Evolutionary conservation across 1,139 yeast genomes (phyloP).

Genomic region (Protomyces inouyei): DNA sequence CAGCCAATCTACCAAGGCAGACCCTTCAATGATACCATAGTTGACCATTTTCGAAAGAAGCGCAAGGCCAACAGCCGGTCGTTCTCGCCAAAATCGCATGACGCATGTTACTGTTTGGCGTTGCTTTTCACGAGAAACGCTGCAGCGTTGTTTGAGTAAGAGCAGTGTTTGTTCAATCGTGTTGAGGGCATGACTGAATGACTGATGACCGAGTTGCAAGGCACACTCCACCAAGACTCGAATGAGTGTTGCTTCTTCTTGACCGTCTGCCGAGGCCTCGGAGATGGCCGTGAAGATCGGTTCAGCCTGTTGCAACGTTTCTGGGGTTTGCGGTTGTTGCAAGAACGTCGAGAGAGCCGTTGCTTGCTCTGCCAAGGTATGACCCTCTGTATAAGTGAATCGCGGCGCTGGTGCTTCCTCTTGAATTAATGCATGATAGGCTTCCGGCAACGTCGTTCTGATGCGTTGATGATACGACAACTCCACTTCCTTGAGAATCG

Average conservation of each 20-base stretch:
- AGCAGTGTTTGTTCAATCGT: slow-evolving; percentile 56
- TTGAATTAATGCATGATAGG: slow-evolving; percentile 57
- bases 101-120: slow-evolving; percentile 36
- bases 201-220: slow-evolving; percentile 81
- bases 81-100: slow-evolving; percentile 51
- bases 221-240: slow-evolving; percentile 60
- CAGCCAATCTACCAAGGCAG: not conserved
- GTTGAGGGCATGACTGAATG: slow-evolving; percentile 77
- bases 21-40: slow-evolving; percentile 39
- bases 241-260: slow-evolving; percentile 39
- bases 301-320: slow-evolving; percentile 38
- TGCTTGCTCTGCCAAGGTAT: not conserved
- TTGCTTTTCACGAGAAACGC: slow-evolving; percentile 42
- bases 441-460: slow-evolving; percentile 68
- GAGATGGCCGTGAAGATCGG: slow-evolving; percentile 38
- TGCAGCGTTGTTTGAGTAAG: slow-evolving; percentile 50
- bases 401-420: slow-evolving; percentile 45
- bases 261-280: slow-evolving; percentile 10
- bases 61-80: slow-evolving; percentile 51
- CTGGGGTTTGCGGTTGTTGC: slow-evolving; percentile 35
- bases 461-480: slow-evolving; percentile 68
- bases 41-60: slow-evolving; percentile 49
- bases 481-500: slow-evolving; percentile 77
- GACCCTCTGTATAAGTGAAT: slow-evolving; percentile 39
- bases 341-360: not conserved